Percentiles rank a stretch among this genome's conserved stretches.
These are phyloP conservation scores for Testicularia cyperi DNA, from an alignment of 1,284 basidiomycete genomes.

Conservation along the genomic window DNA sequence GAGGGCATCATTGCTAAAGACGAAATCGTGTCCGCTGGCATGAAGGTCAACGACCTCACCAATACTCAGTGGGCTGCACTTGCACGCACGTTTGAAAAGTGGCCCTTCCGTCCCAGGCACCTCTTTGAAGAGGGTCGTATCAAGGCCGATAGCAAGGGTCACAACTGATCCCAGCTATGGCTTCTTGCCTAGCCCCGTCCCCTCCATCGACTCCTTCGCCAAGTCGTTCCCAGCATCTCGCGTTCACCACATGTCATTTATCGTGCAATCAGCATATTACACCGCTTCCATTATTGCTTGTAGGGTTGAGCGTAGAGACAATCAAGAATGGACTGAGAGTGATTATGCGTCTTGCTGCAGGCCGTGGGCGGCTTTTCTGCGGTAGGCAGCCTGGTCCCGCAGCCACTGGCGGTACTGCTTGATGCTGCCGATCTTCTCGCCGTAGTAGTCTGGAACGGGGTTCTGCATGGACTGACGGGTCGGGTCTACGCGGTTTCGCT, in stretches of 20 bases:
- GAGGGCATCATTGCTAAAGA: slow-evolving; percentile 21
- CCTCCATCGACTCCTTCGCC: too few species aligned
- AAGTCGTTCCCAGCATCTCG: too few species aligned
- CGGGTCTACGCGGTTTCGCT: slow-evolving; percentile 48
- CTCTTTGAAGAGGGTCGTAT: slow-evolving; percentile 46
- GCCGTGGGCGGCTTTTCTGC: slow-evolving; percentile 53
- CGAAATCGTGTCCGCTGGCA: slow-evolving; percentile 37
- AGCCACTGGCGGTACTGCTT: slow-evolving; percentile 57
- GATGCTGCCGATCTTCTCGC: slow-evolving; percentile 55
- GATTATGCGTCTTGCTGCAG: slow-evolving; percentile 37
- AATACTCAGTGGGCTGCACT: slow-evolving; percentile 51
- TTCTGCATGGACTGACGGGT: slow-evolving; percentile 54
- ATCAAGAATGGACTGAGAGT: slow-evolving; percentile 1
- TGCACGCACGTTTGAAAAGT: slow-evolving; percentile 52
- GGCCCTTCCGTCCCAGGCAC: slow-evolving; percentile 54
- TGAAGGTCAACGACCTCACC: slow-evolving; percentile 41
- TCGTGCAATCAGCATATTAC: slow-evolving; percentile 1
- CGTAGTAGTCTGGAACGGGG: slow-evolving; percentile 56
- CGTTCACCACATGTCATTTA: too few species aligned
- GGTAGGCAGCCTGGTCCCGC: slow-evolving; percentile 53
- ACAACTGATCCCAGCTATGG: too few species aligned
- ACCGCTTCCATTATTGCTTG: not conserved
- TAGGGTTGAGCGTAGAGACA: too few species aligned
- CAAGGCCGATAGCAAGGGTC: slow-evolving; percentile 20
- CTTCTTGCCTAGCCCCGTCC: too few species aligned